Conservation (phyloP, 202 grass and related monocot species). For the Musa balbisiana region DNA sequence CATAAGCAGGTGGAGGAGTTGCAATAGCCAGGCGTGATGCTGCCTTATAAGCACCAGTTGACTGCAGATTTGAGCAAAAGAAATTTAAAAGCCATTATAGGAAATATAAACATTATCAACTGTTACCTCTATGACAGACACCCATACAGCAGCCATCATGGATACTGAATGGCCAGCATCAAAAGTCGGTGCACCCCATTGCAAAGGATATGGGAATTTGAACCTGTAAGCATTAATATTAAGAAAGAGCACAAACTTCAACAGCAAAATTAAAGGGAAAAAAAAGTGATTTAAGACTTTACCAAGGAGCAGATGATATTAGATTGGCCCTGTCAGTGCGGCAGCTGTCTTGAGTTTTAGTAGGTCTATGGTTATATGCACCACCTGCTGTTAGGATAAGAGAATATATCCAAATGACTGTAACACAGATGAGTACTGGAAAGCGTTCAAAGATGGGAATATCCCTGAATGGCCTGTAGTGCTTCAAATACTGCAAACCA, state of each 20-base stretch:
- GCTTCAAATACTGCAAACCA: slow-evolving; percentile 43
- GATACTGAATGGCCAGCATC: slow-evolving; percentile 42
- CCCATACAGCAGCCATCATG: slow-evolving; percentile 44
- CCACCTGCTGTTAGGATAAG: slow-evolving; percentile 40
- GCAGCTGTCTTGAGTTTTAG: slow-evolving; percentile 36
- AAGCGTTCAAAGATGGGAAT: slow-evolving; percentile 49
- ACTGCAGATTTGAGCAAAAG: slow-evolving; percentile 20
- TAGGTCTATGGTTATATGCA: slow-evolving; percentile 44
- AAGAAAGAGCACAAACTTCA: background rate
- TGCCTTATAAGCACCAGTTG: slow-evolving; percentile 37
- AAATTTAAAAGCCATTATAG: background rate
- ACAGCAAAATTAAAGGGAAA: background rate
- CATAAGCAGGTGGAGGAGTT: slow-evolving; percentile 48
- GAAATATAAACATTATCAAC: slow-evolving; percentile 9
- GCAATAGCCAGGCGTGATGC: slow-evolving; percentile 48
- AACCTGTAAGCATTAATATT: slow-evolving; percentile 31
- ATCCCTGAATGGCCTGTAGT: slow-evolving; percentile 37
- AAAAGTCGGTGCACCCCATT: slow-evolving; percentile 51
- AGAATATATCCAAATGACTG: slow-evolving; percentile 44
- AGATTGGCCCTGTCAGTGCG: slow-evolving; percentile 43
- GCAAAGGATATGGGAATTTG: slow-evolving; percentile 52
- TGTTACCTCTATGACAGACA: slow-evolving; percentile 41
- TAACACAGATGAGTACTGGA: slow-evolving; percentile 35
- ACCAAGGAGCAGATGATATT: slow-evolving; percentile 53
- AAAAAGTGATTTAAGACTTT: background rate